Conservation (phyloP, 495 filamentous ascomycete genomes). For the Lindgomyces ingoldianus region DNA sequence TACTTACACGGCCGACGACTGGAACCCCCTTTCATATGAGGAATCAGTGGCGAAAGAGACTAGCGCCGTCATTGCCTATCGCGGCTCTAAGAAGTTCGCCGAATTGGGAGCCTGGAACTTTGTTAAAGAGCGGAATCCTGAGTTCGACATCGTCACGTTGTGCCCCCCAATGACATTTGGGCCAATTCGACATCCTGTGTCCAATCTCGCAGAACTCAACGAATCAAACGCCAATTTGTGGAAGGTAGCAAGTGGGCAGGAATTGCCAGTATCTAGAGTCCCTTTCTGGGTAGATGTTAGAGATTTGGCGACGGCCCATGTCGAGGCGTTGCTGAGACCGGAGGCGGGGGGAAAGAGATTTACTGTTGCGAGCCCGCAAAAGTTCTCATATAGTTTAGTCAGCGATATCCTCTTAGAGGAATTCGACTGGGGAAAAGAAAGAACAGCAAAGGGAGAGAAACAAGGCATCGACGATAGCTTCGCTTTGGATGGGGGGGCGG, state of each 20-base stretch:
- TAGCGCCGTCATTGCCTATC: constrained; percentile 19
- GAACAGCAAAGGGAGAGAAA: constrained; percentile 39
- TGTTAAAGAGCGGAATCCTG: constrained; percentile 23
- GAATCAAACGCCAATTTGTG: constrained; percentile 45
- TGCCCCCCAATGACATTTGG: constrained; percentile 53
- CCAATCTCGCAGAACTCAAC: constrained; percentile 42
- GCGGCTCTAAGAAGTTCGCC: constrained; percentile 25
- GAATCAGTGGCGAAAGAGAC: constrained; percentile 7
- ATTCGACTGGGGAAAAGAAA: constrained; percentile 41
- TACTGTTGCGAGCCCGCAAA: constrained; percentile 42
- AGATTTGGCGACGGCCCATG: constrained; percentile 50
- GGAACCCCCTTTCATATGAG: constrained; percentile 29
- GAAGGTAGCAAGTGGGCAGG: constrained; percentile 40
- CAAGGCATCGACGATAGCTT: constrained; percentile 39
- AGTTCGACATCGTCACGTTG: constrained; percentile 39
- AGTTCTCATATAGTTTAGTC: constrained; percentile 48
- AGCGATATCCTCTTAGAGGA: constrained; percentile 45
- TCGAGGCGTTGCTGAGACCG: constrained; percentile 43
- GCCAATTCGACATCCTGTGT: constrained; percentile 47
- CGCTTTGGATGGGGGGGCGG: constrained; percentile 50
- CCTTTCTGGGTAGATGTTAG: constrained; percentile 52
- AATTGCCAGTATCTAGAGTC: constrained; percentile 42
- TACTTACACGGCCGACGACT: constrained; percentile 23
- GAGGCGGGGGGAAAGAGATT: constrained; percentile 48
- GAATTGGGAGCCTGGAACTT: constrained; percentile 50